A percentile compares a stretch with the other conserved stretches of the same genome.
Evolutionary conservation across 116 monocot genomes (phyloP).

Genomic region (Phalaenopsis hybrid): DNA sequence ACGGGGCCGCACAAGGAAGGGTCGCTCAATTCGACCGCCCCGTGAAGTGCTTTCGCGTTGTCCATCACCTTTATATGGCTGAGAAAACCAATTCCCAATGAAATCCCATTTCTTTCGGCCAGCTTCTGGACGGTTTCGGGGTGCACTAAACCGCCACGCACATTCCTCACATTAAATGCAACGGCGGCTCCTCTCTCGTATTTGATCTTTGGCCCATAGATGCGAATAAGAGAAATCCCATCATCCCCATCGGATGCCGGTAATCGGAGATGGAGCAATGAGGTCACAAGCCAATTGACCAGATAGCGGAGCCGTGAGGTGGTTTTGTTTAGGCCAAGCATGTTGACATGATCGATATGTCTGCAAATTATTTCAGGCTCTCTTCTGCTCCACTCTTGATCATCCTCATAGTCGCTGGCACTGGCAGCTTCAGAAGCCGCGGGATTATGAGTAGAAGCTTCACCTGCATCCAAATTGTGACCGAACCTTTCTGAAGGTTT

Average conservation of each 20-base stretch:
- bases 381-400: conserved; percentile 44
- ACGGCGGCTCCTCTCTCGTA: conserved; percentile 83
- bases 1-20: conserved; percentile 23
- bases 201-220: conserved; percentile 85
- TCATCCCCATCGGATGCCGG: conserved; percentile 30
- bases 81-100: conserved; percentile 81
- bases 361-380: conserved; percentile 75
- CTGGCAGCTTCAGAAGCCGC: conserved; percentile 17
- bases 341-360: conserved; percentile 77
- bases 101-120: conserved; percentile 77
- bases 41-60: conserved; percentile 33
- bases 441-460: conserved; percentile 22
- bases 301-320: conserved; percentile 59
- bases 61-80: conserved; percentile 62
- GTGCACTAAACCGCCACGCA: conserved; percentile 33
- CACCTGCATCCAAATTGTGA: conserved; percentile 33
- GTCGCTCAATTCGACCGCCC: conserved; percentile 26
- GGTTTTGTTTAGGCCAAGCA: conserved; percentile 68
- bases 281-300: conserved; percentile 84
- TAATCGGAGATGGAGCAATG: conserved; percentile 55
- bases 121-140: conserved; percentile 78
- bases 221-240: conserved; percentile 43
- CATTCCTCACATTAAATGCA: conserved; percentile 79
- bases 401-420: conserved; percentile 44
- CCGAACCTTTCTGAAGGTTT: conserved; percentile 16